A percentile compares a stretch with the other conserved stretches of the same genome.
phyloP scores from a whole-genome alignment of 208 protist genomes.

The Spongospora subterranea region DNA sequence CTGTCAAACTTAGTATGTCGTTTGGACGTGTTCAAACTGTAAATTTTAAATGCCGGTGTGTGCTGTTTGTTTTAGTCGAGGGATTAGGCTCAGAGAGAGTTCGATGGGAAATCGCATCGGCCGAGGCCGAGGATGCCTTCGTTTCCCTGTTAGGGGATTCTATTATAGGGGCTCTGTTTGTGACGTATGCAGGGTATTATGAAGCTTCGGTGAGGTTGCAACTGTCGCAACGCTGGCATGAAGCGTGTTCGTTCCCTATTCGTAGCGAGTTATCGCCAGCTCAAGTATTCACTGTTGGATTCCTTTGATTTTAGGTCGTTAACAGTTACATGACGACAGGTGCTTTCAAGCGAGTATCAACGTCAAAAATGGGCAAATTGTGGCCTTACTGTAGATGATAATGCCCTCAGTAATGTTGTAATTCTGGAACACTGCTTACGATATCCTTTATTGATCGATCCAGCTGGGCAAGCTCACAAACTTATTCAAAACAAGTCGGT shows the following conservation, averaged over 20 bases:
- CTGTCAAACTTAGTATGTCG: neutral
- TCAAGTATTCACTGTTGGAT: neutral
- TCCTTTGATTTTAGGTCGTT: constrained; percentile 62
- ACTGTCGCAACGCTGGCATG: constrained; percentile 65
- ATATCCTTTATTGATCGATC: constrained; percentile 98
- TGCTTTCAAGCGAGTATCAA: constrained; percentile 86
- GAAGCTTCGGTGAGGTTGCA: constrained; percentile 86
- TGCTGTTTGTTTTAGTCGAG: constrained; percentile 81
- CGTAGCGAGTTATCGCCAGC: constrained; percentile 70
- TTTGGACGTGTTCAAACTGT: neutral
- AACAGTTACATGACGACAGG: constrained; percentile 87
- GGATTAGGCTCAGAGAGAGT: constrained; percentile 88
- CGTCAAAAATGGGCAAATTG: constrained; percentile 89
- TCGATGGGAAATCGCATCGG: constrained; percentile 89
- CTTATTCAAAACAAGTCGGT: neutral
- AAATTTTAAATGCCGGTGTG: neutral
- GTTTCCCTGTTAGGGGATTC: constrained; percentile 92
- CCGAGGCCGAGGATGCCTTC: constrained; percentile 84
- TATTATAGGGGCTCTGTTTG: constrained; percentile 89
- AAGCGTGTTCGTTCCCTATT: neutral
- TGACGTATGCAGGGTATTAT: constrained; percentile 97
- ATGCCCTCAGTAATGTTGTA: constrained; percentile 97
- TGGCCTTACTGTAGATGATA: constrained; percentile 91
- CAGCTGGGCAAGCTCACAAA: constrained; percentile 87
- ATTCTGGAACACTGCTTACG: constrained; percentile 90